These are phyloP conservation scores for Colletotrichum acutatum DNA, from an alignment of 2,329 filamentous ascomycete genomes.

Conservation along the genomic window DNA sequence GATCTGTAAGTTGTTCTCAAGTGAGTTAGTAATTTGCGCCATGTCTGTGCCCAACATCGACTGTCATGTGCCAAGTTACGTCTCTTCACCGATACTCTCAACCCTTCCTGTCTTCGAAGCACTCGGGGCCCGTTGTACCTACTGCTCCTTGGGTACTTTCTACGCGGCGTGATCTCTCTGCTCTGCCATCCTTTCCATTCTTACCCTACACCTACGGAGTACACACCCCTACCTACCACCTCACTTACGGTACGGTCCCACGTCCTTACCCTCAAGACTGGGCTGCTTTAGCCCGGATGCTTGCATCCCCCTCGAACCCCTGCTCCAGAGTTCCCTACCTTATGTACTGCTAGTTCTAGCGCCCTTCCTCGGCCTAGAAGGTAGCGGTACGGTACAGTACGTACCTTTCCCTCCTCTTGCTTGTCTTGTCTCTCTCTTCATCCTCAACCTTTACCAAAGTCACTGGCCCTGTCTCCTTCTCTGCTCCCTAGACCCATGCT, in stretches of 20 bases:
- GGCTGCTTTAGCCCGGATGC: slow-evolving; percentile 32
- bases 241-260: background rate
- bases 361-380: background rate
- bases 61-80: slow-evolving; percentile 36
- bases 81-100: slow-evolving; percentile 36
- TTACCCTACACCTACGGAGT: background rate
- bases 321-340: slow-evolving; percentile 18
- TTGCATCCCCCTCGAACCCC: slow-evolving; percentile 24
- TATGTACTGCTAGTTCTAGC: slow-evolving; percentile 4
- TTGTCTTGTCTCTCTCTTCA: background rate
- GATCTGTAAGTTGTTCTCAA: slow-evolving; percentile 35
- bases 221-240: background rate
- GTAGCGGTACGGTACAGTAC: background rate
- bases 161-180: background rate
- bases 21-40: slow-evolving; percentile 35
- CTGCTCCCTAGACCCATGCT: background rate
- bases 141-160: background rate
- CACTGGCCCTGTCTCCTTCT: slow-evolving; percentile 1
- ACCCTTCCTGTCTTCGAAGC: slow-evolving; percentile 3
- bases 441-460: slow-evolving; percentile 8
- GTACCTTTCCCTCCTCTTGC: background rate
- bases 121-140: slow-evolving; percentile 12
- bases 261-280: slow-evolving; percentile 18
- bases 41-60: slow-evolving; percentile 33
- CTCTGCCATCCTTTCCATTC: background rate